phyloP scores from a whole-genome alignment of 306 rosid species.

The Fagus crenata region DNA sequence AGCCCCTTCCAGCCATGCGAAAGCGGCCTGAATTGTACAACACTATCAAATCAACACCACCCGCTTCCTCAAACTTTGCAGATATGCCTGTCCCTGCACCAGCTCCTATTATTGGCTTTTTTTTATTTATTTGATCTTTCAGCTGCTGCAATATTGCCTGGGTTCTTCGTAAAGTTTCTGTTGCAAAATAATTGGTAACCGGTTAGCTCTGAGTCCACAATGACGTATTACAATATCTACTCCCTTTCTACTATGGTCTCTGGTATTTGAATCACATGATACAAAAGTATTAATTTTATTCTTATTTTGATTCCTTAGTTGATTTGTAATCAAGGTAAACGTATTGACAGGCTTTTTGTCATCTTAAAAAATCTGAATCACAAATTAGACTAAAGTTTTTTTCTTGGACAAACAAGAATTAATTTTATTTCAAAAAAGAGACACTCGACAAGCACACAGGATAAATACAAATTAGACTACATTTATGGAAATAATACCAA shows the following conservation, averaged over 20 bases:
- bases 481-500: not conserved
- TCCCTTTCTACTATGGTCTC: not conserved
- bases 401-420: too few relatives aligned
- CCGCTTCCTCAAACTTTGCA: constrained; percentile 96
- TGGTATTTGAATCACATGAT: not conserved
- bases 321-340: not conserved
- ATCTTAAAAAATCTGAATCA: not conserved
- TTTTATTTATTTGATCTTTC: constrained; percentile 59
- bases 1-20: constrained; percentile 97
- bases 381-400: not conserved
- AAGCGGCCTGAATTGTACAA: constrained; percentile 93
- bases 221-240: not conserved
- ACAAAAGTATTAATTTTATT: not conserved
- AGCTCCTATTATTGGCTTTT: constrained; percentile 79
- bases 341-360: not conserved
- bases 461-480: not conserved
- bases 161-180: constrained; percentile 81
- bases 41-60: constrained; percentile 86
- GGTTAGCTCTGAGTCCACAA: constrained; percentile 15
- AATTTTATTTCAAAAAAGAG: too few relatives aligned
- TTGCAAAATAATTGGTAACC: constrained; percentile 23
- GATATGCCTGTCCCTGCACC: constrained; percentile 98
- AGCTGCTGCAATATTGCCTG: constrained; percentile 62
- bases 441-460: too few relatives aligned
- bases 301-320: not conserved